phyloP scores from a whole-genome alignment of 2,329 filamentous ascomycete genomes.

The Chalaropsis ovoidea region DNA sequence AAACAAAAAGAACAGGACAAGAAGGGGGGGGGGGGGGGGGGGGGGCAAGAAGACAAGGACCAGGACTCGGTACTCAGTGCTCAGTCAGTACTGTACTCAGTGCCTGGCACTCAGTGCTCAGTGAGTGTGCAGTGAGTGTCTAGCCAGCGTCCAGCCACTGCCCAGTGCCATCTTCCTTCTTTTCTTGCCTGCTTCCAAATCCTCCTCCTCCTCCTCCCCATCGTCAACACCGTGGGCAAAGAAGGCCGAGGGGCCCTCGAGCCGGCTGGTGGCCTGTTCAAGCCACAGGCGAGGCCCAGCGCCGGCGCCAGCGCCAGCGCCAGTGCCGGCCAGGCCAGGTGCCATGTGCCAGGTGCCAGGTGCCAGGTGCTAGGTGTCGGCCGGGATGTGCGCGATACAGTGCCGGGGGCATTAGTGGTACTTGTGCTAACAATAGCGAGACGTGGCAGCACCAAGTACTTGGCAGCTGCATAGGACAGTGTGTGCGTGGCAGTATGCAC shows the following conservation, averaged over 20 bases:
- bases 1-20: too few species aligned
- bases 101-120: too few species aligned
- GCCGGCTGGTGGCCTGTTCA: background rate
- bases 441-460: background rate
- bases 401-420: background rate
- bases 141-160: too few species aligned
- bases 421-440: slow-evolving; percentile 9
- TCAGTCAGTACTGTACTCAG: too few species aligned
- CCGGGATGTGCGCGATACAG: background rate
- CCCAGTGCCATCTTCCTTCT: background rate
- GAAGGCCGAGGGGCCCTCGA: background rate
- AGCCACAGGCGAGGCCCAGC: background rate
- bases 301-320: background rate
- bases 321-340: background rate
- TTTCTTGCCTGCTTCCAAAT: background rate
- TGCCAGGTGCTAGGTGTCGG: too few species aligned
- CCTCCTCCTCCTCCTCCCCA: too few species aligned
- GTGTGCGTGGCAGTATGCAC: background rate
- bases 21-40: too few species aligned
- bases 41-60: too few species aligned
- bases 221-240: background rate
- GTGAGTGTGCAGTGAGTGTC: too few species aligned
- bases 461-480: background rate
- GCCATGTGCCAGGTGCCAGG: too few species aligned
- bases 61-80: too few species aligned